phyloP scores from a whole-genome alignment of 2,329 filamentous ascomycete species.

The Aspergillus novoparasiticus region DNA sequence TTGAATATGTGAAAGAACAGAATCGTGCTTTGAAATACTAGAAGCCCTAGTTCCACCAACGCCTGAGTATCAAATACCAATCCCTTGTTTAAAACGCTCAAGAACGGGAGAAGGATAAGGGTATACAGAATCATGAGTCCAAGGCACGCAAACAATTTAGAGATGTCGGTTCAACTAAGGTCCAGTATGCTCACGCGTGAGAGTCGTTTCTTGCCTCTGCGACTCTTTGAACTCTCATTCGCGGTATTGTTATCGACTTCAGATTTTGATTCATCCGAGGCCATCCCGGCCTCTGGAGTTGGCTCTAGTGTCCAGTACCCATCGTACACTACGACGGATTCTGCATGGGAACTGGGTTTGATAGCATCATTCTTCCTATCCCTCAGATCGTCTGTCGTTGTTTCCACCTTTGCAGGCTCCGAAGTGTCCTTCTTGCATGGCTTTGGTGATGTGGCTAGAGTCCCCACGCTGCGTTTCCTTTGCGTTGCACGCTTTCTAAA shows the following conservation, averaged over 20 bases:
- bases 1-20: neutral
- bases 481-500: neutral
- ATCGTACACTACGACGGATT: slow-evolving; percentile 16
- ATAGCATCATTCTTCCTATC: neutral
- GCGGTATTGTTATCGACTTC: neutral
- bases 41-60: neutral
- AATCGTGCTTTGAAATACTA: neutral
- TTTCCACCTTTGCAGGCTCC: neutral
- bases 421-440: neutral
- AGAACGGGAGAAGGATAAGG: neutral
- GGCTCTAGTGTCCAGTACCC: slow-evolving; percentile 17
- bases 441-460: neutral
- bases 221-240: slow-evolving; percentile 5
- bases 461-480: neutral
- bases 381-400: neutral
- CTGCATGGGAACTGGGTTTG: slow-evolving; percentile 11
- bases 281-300: slow-evolving; percentile 7
- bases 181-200: slow-evolving; percentile 39
- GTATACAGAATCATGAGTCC: neutral
- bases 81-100: neutral
- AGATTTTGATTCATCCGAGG: slow-evolving; percentile 6
- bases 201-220: slow-evolving; percentile 32
- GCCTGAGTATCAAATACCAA: neutral
- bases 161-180: slow-evolving; percentile 20
- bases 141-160: neutral